These are phyloP conservation scores for Phytophthora macrochlamydospora DNA, from an alignment of 352 stramenopile genomes.

Conservation along the genomic window DNA sequence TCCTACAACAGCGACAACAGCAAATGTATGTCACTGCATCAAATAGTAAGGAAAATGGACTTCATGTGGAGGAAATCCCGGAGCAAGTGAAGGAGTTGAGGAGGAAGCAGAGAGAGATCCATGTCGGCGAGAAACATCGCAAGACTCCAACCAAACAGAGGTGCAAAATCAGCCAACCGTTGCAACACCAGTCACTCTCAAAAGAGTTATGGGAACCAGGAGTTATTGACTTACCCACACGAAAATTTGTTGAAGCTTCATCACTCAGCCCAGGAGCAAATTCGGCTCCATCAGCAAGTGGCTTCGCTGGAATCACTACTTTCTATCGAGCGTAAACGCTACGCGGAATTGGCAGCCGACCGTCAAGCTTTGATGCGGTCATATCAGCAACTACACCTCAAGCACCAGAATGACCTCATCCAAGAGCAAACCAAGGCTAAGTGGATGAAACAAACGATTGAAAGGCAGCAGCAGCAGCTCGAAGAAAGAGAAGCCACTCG, in stretches of 20 bases:
- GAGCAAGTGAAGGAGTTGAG: slow-evolving; percentile 25
- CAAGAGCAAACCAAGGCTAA: slow-evolving; percentile 43
- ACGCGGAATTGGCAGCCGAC: slow-evolving; percentile 29
- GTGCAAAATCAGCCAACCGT: too few relatives aligned
- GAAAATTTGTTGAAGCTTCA: slow-evolving; percentile 21
- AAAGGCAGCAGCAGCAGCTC: slow-evolving; percentile 43
- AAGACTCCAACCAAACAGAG: slow-evolving; percentile 9
- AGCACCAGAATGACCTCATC: slow-evolving; percentile 53
- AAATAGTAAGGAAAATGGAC: background rate
- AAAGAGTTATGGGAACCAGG: too few relatives aligned
- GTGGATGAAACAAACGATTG: slow-evolving; percentile 48
- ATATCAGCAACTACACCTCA: slow-evolving; percentile 45
- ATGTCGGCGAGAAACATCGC: background rate
- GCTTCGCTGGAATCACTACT: slow-evolving; percentile 28
- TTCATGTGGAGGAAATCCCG: background rate
- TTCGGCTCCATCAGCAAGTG: slow-evolving; percentile 27
- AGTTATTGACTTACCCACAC: too few relatives aligned
- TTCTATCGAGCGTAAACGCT: slow-evolving; percentile 35
- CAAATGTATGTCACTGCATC: background rate
- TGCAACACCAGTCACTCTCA: too few relatives aligned
- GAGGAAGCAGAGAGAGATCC: slow-evolving; percentile 37
- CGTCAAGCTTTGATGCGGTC: slow-evolving; percentile 36
- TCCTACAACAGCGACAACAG: slow-evolving; percentile 33
- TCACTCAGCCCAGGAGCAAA: slow-evolving; percentile 33
- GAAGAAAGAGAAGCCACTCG: slow-evolving; percentile 42